A percentile compares a stretch with the other conserved stretches of the same genome.
These are phyloP conservation scores for Eutrema japonicum DNA, from an alignment of 345 rosid species.

Conservation along the genomic window DNA sequence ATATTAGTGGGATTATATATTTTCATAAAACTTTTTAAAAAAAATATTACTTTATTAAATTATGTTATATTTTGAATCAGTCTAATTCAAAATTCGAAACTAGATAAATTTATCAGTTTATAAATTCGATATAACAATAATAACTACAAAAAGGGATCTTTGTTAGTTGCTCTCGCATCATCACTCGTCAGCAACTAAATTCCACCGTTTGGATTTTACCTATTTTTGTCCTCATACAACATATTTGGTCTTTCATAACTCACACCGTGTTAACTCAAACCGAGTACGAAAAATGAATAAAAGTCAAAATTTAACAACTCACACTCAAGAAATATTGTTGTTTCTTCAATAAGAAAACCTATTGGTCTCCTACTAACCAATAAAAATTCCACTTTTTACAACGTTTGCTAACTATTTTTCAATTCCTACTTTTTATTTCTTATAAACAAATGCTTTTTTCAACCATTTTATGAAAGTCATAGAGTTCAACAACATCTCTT, in stretches of 20 bases:
- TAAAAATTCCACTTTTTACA: conserved; percentile 16
- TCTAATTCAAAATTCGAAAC: too few species aligned
- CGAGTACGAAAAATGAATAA: conserved; percentile 8
- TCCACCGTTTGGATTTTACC: too few species aligned
- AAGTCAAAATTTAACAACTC: conserved; percentile 33
- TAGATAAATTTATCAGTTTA: too few species aligned
- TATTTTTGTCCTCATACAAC: background rate
- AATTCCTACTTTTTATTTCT: background rate
- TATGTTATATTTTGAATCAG: too few species aligned
- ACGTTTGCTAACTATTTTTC: conserved; percentile 10
- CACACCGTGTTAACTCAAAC: conserved; percentile 23
- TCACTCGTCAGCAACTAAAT: conserved; percentile 6
- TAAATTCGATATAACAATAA: too few species aligned
- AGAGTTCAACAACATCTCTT: conserved; percentile 24
- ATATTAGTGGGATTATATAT: too few species aligned
- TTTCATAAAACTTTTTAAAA: too few species aligned
- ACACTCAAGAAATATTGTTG: conserved; percentile 9
- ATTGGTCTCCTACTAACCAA: conserved; percentile 27
- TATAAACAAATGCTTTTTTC: background rate
- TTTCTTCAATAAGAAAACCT: conserved; percentile 11
- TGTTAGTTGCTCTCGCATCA: background rate
- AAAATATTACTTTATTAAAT: too few species aligned
- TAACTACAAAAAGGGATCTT: too few species aligned
- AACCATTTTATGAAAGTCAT: conserved; percentile 29
- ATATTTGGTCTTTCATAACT: conserved; percentile 2